Conservation (phyloP, 441 rosid species). For the Erysimum pusillum region DNA sequence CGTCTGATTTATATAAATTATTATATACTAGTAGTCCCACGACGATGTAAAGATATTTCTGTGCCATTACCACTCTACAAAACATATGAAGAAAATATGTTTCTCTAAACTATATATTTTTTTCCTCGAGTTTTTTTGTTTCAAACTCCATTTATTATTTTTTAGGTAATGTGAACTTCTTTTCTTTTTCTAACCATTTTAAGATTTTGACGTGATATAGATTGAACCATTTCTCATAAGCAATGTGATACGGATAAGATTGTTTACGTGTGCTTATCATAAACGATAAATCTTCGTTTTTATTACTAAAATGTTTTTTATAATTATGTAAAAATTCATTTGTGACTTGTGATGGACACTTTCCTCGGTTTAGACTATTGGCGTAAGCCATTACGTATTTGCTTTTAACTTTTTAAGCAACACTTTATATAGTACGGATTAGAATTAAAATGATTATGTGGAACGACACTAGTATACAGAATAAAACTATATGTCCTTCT, state of each 20-base stretch:
- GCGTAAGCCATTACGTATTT: conserved; percentile 9
- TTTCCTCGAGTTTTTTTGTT: not conserved
- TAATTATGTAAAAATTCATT: not conserved
- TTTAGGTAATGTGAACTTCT: not conserved
- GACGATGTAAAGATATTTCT: not conserved
- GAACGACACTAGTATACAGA: no score
- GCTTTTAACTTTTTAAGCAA: no score
- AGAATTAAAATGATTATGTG: no score
- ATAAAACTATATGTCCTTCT: no score
- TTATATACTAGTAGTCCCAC: not conserved
- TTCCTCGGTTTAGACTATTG: not conserved
- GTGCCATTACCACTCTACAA: not conserved
- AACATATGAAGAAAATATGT: not conserved
- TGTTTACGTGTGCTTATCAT: not conserved
- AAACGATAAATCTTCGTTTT: not conserved
- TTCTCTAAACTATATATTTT: not conserved
- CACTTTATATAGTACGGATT: no score
- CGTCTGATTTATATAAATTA: conserved; percentile 26
- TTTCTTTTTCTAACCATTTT: not conserved
- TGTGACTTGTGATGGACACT: not conserved
- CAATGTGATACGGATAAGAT: no score
- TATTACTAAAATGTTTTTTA: no score
- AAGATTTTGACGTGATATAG: not conserved
- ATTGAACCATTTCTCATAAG: not conserved
- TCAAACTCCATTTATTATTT: not conserved